Evolutionary conservation across 2,329 filamentous ascomycete species (phyloP), one percentile per base, ranked within the genome.

Genomic region (Venturia aucupariae): DNA sequence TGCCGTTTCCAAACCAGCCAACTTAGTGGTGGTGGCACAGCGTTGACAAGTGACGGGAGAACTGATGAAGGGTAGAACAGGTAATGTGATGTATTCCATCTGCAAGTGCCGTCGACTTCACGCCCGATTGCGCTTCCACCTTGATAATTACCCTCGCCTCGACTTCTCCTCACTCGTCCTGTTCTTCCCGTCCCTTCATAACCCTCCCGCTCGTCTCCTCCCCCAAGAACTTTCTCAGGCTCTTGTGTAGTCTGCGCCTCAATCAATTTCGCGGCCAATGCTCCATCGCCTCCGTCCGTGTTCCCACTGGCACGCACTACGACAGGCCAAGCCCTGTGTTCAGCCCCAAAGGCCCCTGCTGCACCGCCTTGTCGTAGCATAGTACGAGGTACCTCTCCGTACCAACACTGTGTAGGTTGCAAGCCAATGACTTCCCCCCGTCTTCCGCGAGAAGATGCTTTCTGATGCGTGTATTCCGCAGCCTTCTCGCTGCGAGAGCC

Each of bases 391-490:
- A n/a, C n/a, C n/a, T n/a, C n/a, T n/a, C 19, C n/a, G n/a, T 24
- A 22, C 22, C 46, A 51, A 30, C 46, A 51, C 44, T 7, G 24
- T 32, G 46, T 54, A 17, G 17, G 48, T 54, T n/a, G 8, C 44
- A 22, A 46, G 48, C 24, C 7, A 32, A 54, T n/a, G 51, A 57
- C 51, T 17, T 57, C 51, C 51, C 51, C 15, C 51, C 17, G 4
- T 35, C 17, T 35, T 57, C 51, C 27, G 27, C 19, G 30, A 32
- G 51, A 10, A 15, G 22, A 57, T 57, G 51, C 4, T 0, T 19
- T 57, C 51, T 57, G 24, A 57, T 57, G 51, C 27, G 17, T 57
- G n/a, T 19, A n/a, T 35, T 57, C 51, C 51, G 51, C 51, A 57
- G 51, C 22, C 27, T 57, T n/a, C 51, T 57, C 27, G 51, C 15